These are phyloP conservation scores for Aspergillus homomorphus DNA, from an alignment of 495 filamentous ascomycete species.

Conservation along the genomic window DNA sequence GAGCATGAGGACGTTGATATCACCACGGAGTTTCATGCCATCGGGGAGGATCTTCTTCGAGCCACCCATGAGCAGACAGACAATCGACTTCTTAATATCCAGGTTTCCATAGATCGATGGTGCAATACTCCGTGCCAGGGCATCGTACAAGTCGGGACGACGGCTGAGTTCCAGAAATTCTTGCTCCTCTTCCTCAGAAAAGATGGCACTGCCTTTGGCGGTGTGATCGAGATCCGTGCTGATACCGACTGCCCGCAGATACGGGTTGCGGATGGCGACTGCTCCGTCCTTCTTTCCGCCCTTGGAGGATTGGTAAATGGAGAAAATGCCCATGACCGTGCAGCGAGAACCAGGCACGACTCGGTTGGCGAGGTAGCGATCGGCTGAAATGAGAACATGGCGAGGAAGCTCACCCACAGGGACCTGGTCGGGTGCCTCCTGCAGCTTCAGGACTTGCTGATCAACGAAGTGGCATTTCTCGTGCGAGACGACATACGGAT, in stretches of 20 bases:
- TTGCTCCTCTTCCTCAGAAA: slow-evolving; percentile 95
- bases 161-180: slow-evolving; percentile 94
- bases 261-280: slow-evolving; percentile 93
- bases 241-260: slow-evolving; percentile 91
- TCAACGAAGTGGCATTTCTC: slow-evolving; percentile 96
- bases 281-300: slow-evolving; percentile 80
- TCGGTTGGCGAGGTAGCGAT: slow-evolving; percentile 92
- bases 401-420: slow-evolving; percentile 95
- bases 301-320: slow-evolving; percentile 84
- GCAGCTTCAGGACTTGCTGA: slow-evolving; percentile 96
- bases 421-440: slow-evolving; percentile 97
- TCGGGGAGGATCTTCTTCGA: slow-evolving; percentile 98
- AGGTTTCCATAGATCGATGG: slow-evolving; percentile 95
- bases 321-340: slow-evolving; percentile 95
- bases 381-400: slow-evolving; percentile 91
- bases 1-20: slow-evolving; percentile 96
- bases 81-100: slow-evolving; percentile 98
- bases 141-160: slow-evolving; percentile 84
- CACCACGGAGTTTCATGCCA: slow-evolving; percentile 96
- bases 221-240: slow-evolving; percentile 87
- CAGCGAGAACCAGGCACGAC: slow-evolving; percentile 95
- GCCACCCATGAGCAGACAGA: slow-evolving; percentile 90
- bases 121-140: slow-evolving; percentile 88
- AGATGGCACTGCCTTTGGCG: slow-evolving; percentile 78
- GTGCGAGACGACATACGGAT: slow-evolving; percentile 93